Conservation (phyloP, 2,329 filamentous ascomycete genomes). For the Penicillium griseofulvum region DNA sequence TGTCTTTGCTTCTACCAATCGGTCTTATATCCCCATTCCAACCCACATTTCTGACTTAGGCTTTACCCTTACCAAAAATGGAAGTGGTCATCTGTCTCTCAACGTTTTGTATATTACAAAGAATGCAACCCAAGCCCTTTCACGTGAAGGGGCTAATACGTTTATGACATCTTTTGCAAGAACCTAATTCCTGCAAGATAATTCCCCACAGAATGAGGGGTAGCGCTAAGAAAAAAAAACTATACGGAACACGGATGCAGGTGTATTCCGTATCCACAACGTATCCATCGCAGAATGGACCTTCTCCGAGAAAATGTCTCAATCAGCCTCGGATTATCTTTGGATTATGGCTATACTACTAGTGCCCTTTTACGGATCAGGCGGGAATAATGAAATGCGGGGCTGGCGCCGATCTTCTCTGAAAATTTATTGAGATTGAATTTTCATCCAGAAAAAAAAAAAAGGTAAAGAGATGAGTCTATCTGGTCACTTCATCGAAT, state of each 20-base stretch:
- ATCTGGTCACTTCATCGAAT: not conserved
- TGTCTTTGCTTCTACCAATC: not conserved
- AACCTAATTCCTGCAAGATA: not conserved
- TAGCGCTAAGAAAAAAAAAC: not conserved
- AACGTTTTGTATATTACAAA: not conserved
- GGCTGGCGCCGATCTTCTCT: slow-evolving; percentile 1
- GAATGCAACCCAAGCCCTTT: not conserved
- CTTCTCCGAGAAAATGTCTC: not conserved
- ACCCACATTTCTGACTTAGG: not conserved
- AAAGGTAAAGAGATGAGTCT: not conserved
- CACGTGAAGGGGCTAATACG: not conserved
- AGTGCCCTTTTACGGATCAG: not conserved
- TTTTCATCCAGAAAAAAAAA: not conserved
- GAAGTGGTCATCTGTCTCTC: slow-evolving; percentile 8
- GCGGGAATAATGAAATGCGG: not conserved
- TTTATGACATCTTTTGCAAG: not conserved
- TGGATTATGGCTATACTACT: not conserved
- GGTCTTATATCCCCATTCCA: not conserved
- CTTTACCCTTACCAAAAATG: not conserved
- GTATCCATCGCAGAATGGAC: not conserved
- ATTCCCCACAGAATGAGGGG: not conserved
- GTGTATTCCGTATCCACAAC: not conserved
- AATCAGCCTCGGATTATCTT: not conserved
- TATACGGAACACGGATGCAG: not conserved
- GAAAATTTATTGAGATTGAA: not conserved